Base-by-base conservation (phyloP, 1,284 basidiomycete species). In the Cryptococcus deneoformans region DNA sequence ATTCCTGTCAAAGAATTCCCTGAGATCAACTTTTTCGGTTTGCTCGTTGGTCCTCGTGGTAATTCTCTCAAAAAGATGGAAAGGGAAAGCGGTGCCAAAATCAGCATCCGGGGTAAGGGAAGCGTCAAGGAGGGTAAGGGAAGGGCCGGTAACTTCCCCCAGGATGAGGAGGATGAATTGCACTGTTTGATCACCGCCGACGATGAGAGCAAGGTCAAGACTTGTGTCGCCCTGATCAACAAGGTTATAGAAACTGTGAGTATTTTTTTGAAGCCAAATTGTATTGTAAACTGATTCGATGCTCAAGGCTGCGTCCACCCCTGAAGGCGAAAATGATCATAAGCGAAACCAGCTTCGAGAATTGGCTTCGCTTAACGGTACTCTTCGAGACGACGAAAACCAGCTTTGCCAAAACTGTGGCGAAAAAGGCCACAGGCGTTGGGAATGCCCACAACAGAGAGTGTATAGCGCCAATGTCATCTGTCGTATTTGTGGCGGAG, bases 21-120 rank as follows among this genome's bases (percentile, higher is more conserved):
- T 5, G 95, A 99, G 79, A 99, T 99, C 82, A 99, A 99, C 79
- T 99, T 99, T 79, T 99, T 99, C 70, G 96, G 96, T 69, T 82
- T 99, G 59, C 85, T 99, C 59, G 95, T 99, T 62, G 96, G 96
- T 44, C 96, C 96, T 69, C 89, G 96, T 70, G 96, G 96, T 50
- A 99, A 99, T 77, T 95, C 92, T 79, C 80, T 99, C 81, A 99
- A 99, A 83, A 94, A 92, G 78, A 99, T 99, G 96, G 96, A 99
- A 79, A 83, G 90, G 56, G 92, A 99, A 70, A 92, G 89, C 70
- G 96, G 96, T 34, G 96, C 96, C 16, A 99, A 99, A 80, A 99
- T 99, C 71, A 92, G 89, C 65, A 99, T 99, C 67, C 86, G 96
- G 62, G 96, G 96, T 54, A 98, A 97, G 79, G 96, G 96, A 49